A percentile compares a stretch with the other conserved stretches of the same genome.
phyloP scores from a whole-genome alignment of 2,329 filamentous ascomycete genomes.

The Xylaria sp. region DNA sequence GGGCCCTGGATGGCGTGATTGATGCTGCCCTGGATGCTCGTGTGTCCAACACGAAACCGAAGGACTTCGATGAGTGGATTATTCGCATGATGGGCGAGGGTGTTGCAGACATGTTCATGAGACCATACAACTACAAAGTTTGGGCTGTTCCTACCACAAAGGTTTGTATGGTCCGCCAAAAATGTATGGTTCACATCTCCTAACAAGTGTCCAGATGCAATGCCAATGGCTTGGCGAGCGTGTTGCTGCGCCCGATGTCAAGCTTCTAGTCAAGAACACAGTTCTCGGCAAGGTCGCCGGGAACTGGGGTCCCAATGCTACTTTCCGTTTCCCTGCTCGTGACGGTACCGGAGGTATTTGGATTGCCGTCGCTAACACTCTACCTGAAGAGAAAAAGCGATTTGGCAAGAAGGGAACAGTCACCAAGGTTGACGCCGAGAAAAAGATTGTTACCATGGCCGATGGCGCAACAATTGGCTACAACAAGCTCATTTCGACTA shows the following conservation, averaged over 20 bases:
- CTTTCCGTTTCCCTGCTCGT: constrained; percentile 95
- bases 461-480: constrained; percentile 91
- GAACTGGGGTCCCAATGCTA: constrained; percentile 97
- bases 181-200: not conserved
- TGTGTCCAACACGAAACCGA: constrained; percentile 87
- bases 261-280: constrained; percentile 90
- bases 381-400: constrained; percentile 88
- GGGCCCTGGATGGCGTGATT: constrained; percentile 93
- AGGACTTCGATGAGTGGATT: constrained; percentile 99
- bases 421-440: constrained; percentile 82
- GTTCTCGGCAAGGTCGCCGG: constrained; percentile 95
- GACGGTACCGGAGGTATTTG: constrained; percentile 98
- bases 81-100: constrained; percentile 87
- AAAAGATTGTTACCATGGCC: constrained; percentile 80
- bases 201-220: constrained; percentile 78
- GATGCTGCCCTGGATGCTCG: constrained; percentile 88
- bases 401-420: constrained; percentile 88
- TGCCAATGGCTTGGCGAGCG: constrained; percentile 98
- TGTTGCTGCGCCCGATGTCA: constrained; percentile 95
- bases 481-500: constrained; percentile 91
- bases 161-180: constrained; percentile 56
- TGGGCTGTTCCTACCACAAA: constrained; percentile 98
- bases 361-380: constrained; percentile 93
- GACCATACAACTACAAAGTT: constrained; percentile 99
- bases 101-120: constrained; percentile 95